Conservation (phyloP, 106 monocot species). For the Amphibolis antarctica region DNA sequence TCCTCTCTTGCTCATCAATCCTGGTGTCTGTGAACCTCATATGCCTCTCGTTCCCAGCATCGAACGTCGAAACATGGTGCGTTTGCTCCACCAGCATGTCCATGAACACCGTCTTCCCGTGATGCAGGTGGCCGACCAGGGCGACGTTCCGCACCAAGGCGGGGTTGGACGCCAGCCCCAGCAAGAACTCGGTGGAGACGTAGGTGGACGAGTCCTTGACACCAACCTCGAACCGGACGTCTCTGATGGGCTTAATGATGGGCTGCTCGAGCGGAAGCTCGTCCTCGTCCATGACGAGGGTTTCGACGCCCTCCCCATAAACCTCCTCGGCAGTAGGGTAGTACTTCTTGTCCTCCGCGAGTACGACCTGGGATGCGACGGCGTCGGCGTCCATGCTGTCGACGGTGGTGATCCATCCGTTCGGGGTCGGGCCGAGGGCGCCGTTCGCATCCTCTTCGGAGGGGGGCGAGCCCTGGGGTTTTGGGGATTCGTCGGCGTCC, state of each 20-base stretch:
- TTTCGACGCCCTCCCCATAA: slow-evolving; percentile 83
- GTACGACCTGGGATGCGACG: slow-evolving; percentile 50
- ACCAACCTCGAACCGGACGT: slow-evolving; percentile 56
- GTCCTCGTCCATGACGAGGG: slow-evolving; percentile 97
- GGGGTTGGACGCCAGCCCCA: slow-evolving; percentile 84
- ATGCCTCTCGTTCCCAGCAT: slow-evolving; percentile 58
- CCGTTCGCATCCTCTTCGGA: slow-evolving; percentile 24
- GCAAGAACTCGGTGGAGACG: slow-evolving; percentile 83
- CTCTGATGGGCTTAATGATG: slow-evolving; percentile 78
- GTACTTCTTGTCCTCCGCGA: slow-evolving; percentile 99
- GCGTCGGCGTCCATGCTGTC: slow-evolving; percentile 36
- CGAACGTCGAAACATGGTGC: slow-evolving; percentile 67
- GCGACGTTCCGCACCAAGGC: slow-evolving; percentile 77
- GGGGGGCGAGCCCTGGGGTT: slow-evolving; percentile 4
- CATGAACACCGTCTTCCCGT: slow-evolving; percentile 97
- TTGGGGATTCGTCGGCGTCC: slow-evolving; percentile 15
- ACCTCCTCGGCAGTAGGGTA: slow-evolving; percentile 98
- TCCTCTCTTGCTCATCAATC: slow-evolving; percentile 93
- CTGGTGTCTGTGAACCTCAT: slow-evolving; percentile 84
- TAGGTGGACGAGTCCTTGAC: slow-evolving; percentile 43
- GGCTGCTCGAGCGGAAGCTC: slow-evolving; percentile 87
- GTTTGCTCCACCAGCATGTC: slow-evolving; percentile 99
- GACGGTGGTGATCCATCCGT: slow-evolving; percentile 19
- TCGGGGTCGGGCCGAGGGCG: slow-evolving; percentile 10
- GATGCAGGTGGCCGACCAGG: slow-evolving; percentile 81